Evolutionary conservation across 139 green algal genomes (phyloP).

Genomic region (Yamagishiella unicocca): DNA sequence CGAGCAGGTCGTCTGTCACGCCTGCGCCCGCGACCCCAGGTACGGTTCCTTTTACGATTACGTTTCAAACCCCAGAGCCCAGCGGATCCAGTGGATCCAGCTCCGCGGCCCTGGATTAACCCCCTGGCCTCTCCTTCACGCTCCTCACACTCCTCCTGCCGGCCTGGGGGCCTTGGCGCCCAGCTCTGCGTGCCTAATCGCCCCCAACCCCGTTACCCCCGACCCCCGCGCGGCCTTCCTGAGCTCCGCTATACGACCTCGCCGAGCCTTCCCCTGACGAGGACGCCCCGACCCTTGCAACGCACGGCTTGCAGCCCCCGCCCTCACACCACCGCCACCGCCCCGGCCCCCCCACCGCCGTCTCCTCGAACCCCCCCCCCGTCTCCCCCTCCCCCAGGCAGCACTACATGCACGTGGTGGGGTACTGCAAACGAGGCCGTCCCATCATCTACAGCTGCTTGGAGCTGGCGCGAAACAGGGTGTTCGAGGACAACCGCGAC

Average conservation of each 20-base stretch:
- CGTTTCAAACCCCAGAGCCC: no score
- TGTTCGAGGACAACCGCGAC: conserved; percentile 70
- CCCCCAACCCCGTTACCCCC: background rate
- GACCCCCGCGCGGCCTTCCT: no score
- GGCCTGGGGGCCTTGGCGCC: background rate
- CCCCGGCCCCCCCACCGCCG: no score
- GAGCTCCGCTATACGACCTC: no score
- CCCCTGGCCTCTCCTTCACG: no score
- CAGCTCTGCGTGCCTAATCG: background rate
- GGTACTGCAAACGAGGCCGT: conserved; percentile 55
- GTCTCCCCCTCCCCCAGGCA: background rate
- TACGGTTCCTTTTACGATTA: no score
- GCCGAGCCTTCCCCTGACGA: no score
- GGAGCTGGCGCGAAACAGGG: conserved; percentile 60
- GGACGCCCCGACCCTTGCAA: no score
- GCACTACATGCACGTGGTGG: conserved; percentile 85
- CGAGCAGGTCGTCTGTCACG: conserved; percentile 67
- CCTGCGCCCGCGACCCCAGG: conserved; percentile 58
- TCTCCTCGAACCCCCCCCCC: background rate
- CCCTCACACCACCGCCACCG: background rate
- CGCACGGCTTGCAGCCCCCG: background rate
- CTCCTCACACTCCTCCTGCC: background rate
- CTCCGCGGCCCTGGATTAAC: no score
- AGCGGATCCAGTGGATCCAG: no score
- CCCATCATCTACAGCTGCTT: conserved; percentile 83